phyloP scores from a whole-genome alignment of 129 eudicot genomes.

The Scalesia atractyloides region DNA sequence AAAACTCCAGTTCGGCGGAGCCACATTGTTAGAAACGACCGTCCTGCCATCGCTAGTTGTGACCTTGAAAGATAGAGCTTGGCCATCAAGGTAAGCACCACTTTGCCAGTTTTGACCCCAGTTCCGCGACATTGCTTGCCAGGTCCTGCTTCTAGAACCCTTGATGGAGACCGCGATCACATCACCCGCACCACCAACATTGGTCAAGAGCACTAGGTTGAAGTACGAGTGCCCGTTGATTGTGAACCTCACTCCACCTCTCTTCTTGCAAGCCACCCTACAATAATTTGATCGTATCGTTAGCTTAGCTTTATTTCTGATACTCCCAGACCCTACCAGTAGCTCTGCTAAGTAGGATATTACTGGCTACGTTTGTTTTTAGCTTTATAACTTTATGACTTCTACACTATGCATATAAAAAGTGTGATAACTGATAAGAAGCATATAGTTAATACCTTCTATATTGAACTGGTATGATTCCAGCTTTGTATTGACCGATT shows the following conservation, averaged over 20 bases:
- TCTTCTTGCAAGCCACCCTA: slow-evolving; percentile 68
- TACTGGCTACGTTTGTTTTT: no score
- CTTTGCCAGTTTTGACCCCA: slow-evolving; percentile 88
- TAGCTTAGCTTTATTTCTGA: not conserved
- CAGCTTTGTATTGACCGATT: slow-evolving; percentile 71
- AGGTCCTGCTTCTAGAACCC: slow-evolving; percentile 44
- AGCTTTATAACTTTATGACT: not conserved
- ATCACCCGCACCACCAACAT: slow-evolving; percentile 70
- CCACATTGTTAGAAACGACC: slow-evolving; percentile 43
- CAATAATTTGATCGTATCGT: not conserved
- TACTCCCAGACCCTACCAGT: no score
- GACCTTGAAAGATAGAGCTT: slow-evolving; percentile 61
- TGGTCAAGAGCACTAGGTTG: slow-evolving; percentile 62
- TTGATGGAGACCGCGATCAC: slow-evolving; percentile 47
- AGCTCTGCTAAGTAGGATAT: no score
- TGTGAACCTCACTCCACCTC: slow-evolving; percentile 66
- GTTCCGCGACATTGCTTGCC: slow-evolving; percentile 68
- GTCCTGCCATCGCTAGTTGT: slow-evolving; percentile 60
- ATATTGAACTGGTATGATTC: slow-evolving; percentile 65
- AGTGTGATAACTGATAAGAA: not conserved
- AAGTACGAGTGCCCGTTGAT: slow-evolving; percentile 73
- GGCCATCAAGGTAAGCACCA: slow-evolving; percentile 53
- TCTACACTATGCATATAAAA: not conserved
- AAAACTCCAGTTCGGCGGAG: slow-evolving; percentile 60
- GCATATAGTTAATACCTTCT: slow-evolving; percentile 45